Percentiles rank a stretch among this genome's conserved stretches.
Conservation (phyloP, 257 asterid genomes). For the Phtheirospermum japonicum region DNA sequence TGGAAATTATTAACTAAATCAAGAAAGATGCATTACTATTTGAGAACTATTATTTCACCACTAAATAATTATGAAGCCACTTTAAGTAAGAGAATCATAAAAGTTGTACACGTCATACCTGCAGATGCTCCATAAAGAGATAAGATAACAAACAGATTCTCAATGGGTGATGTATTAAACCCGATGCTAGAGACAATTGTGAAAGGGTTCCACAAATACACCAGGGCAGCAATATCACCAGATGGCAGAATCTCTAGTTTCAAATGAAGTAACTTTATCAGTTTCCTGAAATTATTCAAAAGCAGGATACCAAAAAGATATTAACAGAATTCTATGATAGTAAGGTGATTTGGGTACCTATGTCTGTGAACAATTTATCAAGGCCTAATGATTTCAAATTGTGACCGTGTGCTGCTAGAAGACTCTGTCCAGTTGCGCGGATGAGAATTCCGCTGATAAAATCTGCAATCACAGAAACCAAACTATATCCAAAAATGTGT, state of each 20-base stretch:
- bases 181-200: slow-evolving; percentile 85
- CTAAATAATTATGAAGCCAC: not conserved
- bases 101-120: slow-evolving; percentile 43
- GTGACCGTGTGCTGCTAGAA: slow-evolving; percentile 48
- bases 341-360: slow-evolving; percentile 32
- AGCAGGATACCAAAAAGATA: slow-evolving; percentile 16
- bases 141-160: slow-evolving; percentile 66
- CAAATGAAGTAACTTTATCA: slow-evolving; percentile 27
- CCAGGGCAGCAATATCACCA: slow-evolving; percentile 90
- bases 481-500: slow-evolving; percentile 77
- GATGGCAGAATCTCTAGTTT: slow-evolving; percentile 64
- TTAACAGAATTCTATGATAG: slow-evolving; percentile 4
- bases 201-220: slow-evolving; percentile 94
- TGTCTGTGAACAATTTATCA: slow-evolving; percentile 40
- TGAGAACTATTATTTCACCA: not conserved
- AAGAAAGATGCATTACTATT: slow-evolving; percentile 1
- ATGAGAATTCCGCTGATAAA: slow-evolving; percentile 69
- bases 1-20: not conserved
- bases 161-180: slow-evolving; percentile 79
- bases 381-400: slow-evolving; percentile 62
- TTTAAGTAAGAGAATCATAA: slow-evolving; percentile 24
- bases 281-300: slow-evolving; percentile 20
- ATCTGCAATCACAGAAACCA: slow-evolving; percentile 92
- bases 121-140: slow-evolving; percentile 87
- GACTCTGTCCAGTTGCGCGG: slow-evolving; percentile 71